Evolutionary conservation across 306 rosid species (phyloP).

Genomic region (Cucurbita ficifolia): DNA sequence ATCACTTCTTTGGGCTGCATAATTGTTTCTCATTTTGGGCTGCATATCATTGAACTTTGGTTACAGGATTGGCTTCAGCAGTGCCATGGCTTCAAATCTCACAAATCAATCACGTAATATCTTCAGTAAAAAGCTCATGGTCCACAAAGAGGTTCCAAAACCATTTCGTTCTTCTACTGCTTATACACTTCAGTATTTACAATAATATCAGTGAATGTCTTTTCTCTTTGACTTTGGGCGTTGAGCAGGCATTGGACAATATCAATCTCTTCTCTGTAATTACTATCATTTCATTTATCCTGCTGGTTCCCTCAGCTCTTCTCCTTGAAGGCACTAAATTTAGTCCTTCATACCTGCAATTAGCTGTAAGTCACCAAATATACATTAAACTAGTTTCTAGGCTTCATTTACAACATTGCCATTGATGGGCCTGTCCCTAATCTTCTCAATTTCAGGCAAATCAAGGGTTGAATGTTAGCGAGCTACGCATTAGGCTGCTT

Average conservation of each 20-base stretch:
- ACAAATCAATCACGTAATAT: constrained; percentile 89
- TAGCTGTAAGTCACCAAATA: constrained; percentile 56
- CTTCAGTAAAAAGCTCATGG: constrained; percentile 88
- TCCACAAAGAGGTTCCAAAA: constrained; percentile 46
- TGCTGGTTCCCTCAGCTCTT: constrained; percentile 47
- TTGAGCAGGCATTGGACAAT: constrained; percentile 59
- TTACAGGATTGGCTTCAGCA: constrained; percentile 82
- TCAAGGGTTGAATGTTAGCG: constrained; percentile 46
- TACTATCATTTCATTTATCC: constrained; percentile 73
- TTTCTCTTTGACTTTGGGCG: background rate
- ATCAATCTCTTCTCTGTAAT: constrained; percentile 86
- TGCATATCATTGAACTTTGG: constrained; percentile 1
- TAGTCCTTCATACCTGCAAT: constrained; percentile 53
- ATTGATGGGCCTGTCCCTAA: background rate
- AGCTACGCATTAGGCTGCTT: constrained; percentile 46
- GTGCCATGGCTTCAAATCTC: constrained; percentile 98
- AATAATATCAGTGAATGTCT: background rate
- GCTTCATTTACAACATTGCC: constrained; percentile 15
- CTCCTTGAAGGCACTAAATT: constrained; percentile 71
- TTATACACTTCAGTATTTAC: background rate
- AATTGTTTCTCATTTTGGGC: background rate
- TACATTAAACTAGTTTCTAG: background rate
- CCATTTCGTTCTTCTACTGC: too few species aligned
- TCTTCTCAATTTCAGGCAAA: background rate
- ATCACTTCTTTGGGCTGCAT: background rate